A percentile compares a stretch with the other conserved stretches of the same genome.
phyloP scores from a whole-genome alignment of 176 grass and related monocot genomes.

The Carex pumila region DNA sequence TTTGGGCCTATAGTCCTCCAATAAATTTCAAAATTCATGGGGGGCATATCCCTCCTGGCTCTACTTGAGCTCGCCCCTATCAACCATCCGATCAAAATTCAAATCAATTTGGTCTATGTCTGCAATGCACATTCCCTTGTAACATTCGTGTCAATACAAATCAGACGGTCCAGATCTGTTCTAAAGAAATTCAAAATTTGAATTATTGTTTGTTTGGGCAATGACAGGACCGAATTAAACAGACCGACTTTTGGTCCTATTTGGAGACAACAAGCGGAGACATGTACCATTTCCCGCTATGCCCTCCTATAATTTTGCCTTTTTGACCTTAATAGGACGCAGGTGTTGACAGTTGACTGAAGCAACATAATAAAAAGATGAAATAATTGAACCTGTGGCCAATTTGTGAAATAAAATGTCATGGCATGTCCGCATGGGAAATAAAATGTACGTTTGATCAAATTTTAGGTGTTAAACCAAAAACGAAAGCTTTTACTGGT shows the following conservation, averaged over 20 bases:
- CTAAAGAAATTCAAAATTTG: too few relatives aligned
- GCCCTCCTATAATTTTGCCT: not conserved
- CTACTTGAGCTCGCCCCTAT: too few relatives aligned
- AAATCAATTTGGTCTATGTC: too few relatives aligned
- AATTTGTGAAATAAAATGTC: not conserved
- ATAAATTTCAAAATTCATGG: too few relatives aligned
- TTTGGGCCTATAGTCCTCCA: too few relatives aligned
- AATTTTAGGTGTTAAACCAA: not conserved
- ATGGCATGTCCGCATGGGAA: not conserved
- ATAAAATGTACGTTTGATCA: not conserved
- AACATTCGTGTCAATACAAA: too few relatives aligned
- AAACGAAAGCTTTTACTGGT: not conserved
- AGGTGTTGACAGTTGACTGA: not conserved
- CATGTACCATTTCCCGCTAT: not conserved
- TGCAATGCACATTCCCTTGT: too few relatives aligned
- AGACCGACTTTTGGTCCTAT: not conserved
- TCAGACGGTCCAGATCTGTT: too few relatives aligned
- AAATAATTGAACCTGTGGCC: not conserved
- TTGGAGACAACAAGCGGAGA: not conserved
- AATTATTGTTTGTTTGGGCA: not conserved
- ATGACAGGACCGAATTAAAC: not conserved
- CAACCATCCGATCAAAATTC: too few relatives aligned
- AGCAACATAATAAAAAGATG: not conserved
- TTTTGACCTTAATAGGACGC: not conserved
- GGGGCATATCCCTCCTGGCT: too few relatives aligned